Conservation (phyloP, 2,329 filamentous ascomycete species). For the Fusarium sp. region DNA sequence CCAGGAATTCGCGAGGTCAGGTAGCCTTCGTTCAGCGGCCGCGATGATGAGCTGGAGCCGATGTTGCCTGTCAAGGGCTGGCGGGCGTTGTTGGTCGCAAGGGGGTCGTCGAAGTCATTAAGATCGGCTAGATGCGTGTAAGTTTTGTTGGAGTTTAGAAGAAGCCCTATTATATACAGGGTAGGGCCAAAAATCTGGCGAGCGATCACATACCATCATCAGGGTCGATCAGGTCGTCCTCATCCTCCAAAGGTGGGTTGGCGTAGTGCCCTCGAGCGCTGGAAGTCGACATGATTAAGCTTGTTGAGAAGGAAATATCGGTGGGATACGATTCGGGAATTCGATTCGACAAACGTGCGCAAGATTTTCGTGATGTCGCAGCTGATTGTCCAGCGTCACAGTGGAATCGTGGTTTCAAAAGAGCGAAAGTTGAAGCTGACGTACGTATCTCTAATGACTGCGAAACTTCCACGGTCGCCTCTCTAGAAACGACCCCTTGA, state of each 20-base stretch:
- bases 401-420: constrained; percentile 2
- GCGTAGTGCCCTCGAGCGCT: constrained; percentile 67
- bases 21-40: constrained; percentile 77
- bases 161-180: not conserved
- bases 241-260: constrained; percentile 68
- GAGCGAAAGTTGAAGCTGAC: constrained; percentile 40
- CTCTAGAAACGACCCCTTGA: constrained; percentile 40
- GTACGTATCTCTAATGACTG: constrained; percentile 39
- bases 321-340: not conserved
- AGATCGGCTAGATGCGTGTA: constrained; percentile 73
- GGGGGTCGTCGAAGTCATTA: constrained; percentile 92
- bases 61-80: constrained; percentile 89
- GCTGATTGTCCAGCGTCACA: not conserved
- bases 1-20: constrained; percentile 90
- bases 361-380: not conserved
- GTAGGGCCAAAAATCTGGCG: not conserved
- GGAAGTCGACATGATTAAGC: constrained; percentile 57
- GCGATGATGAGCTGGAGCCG: constrained; percentile 67
- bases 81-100: constrained; percentile 74
- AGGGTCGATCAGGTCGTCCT: constrained; percentile 79
- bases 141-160: constrained; percentile 9
- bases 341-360: not conserved
- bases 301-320: not conserved
- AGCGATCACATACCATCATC: constrained; percentile 72
- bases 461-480: constrained; percentile 49